These are phyloP conservation scores for Xanthoconium stramineum DNA, from an alignment of 768 basidiomycete genomes.

Conservation along the genomic window DNA sequence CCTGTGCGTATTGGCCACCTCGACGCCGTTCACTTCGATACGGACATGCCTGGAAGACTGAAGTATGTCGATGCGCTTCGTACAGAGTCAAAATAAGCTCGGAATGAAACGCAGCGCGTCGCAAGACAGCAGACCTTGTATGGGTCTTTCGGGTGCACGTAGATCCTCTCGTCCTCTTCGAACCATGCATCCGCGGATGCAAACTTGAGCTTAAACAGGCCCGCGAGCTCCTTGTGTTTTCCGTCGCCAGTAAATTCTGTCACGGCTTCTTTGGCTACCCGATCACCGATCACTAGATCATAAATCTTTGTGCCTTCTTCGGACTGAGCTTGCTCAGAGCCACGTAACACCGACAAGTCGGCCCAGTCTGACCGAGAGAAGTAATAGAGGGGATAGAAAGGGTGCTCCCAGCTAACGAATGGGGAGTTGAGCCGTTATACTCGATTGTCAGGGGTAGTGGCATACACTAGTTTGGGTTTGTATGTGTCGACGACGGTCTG, in stretches of 20 bases:
- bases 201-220: slow-evolving; percentile 49
- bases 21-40: slow-evolving; percentile 57
- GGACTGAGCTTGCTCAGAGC: slow-evolving; percentile 26
- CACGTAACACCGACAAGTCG: slow-evolving; percentile 19
- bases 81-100: neutral
- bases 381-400: slow-evolving; percentile 53
- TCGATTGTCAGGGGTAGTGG: slow-evolving; percentile 5
- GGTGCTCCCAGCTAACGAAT: slow-evolving; percentile 51
- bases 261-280: slow-evolving; percentile 39
- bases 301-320: slow-evolving; percentile 37
- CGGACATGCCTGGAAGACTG: slow-evolving; percentile 60
- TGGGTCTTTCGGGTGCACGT: slow-evolving; percentile 61
- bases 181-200: slow-evolving; percentile 60
- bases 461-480: slow-evolving; percentile 61
- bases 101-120: neutral
- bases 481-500: slow-evolving; percentile 52
- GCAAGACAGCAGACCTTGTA: slow-evolving; percentile 52
- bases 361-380: slow-evolving; percentile 47
- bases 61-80: slow-evolving; percentile 58
- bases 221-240: slow-evolving; percentile 38
- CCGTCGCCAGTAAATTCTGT: slow-evolving; percentile 29
- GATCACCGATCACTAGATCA: slow-evolving; percentile 45
- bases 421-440: neutral
- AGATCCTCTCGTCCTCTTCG: slow-evolving; percentile 64
- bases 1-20: slow-evolving; percentile 54